These are phyloP conservation scores for Exidia glandulosa DNA, from an alignment of 768 basidiomycete genomes.

Conservation along the genomic window DNA sequence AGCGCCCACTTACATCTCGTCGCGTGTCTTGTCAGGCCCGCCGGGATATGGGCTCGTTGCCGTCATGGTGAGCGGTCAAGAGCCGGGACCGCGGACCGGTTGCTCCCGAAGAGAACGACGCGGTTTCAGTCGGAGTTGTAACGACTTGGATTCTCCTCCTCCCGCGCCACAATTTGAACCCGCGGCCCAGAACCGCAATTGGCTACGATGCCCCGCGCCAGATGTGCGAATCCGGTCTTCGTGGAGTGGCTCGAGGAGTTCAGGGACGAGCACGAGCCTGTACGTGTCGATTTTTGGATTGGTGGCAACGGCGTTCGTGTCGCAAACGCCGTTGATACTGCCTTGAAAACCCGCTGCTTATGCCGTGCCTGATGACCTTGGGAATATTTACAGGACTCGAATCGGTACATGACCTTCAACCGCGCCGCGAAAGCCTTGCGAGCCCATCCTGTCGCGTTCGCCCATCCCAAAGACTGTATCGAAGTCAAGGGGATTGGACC, in stretches of 20 bases:
- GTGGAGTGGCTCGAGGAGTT: not conserved
- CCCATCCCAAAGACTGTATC: not conserved
- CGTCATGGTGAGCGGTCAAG: not conserved
- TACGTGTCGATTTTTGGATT: not conserved
- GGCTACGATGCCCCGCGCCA: not conserved
- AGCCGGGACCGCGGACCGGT: not conserved
- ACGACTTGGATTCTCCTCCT: not conserved
- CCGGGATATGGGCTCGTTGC: not conserved
- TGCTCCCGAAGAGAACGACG: too few species aligned
- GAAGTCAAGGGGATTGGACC: not conserved
- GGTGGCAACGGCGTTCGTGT: not conserved
- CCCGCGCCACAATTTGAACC: not conserved
- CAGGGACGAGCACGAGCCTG: not conserved
- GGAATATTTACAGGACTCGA: too few species aligned
- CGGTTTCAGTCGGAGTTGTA: too few species aligned
- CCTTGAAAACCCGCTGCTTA: too few species aligned
- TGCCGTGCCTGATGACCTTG: too few species aligned
- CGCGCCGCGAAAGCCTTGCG: not conserved
- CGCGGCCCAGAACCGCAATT: too few species aligned
- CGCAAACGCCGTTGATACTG: too few species aligned
- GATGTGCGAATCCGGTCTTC: slow-evolving; percentile 2
- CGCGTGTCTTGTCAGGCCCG: not conserved
- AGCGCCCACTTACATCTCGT: slow-evolving; percentile 2
- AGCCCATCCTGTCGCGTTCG: not conserved
- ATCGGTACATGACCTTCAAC: not conserved